Conservation (phyloP, 2,329 filamentous ascomycete species). For the Fusarium annulatum region DNA sequence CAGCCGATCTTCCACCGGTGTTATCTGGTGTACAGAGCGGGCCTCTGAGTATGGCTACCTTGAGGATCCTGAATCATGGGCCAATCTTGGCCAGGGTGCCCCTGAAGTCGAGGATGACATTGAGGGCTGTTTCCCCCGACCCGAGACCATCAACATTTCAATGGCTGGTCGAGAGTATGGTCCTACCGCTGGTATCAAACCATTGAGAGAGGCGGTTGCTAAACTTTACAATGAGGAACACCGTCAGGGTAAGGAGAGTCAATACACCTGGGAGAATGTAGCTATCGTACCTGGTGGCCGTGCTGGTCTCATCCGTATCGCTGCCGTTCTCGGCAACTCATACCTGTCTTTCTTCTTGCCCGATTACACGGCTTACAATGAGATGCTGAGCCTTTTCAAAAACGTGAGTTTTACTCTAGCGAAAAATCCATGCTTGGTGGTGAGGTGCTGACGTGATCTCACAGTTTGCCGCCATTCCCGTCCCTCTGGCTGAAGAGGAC, state of each 20-base stretch:
- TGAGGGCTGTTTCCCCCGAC: conserved; percentile 86
- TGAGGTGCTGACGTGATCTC: not conserved
- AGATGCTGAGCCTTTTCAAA: conserved; percentile 95
- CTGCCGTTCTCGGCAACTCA: conserved; percentile 90
- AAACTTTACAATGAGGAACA: conserved; percentile 94
- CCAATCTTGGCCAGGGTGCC: conserved; percentile 93
- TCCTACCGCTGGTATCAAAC: conserved; percentile 93
- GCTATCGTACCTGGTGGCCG: conserved; percentile 94
- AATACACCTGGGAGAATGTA: conserved; percentile 98
- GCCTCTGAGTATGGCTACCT: conserved; percentile 89
- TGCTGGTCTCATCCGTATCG: conserved; percentile 93
- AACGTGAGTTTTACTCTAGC: conserved; percentile 60
- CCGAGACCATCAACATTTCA: conserved; percentile 80
- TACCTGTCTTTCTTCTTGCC: conserved; percentile 95
- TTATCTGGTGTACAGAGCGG: conserved; percentile 91
- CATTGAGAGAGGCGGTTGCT: conserved; percentile 88
- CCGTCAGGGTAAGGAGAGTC: conserved; percentile 83
- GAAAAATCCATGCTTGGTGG: not conserved
- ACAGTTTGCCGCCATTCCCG: conserved; percentile 82
- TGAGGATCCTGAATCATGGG: conserved; percentile 85
- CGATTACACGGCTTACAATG: conserved; percentile 96
- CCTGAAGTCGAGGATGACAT: conserved; percentile 96
- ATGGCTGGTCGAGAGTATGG: conserved; percentile 88
- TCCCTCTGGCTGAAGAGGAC: conserved; percentile 85
- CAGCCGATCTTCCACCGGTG: conserved; percentile 88